Base-by-base conservation (phyloP, 768 basidiomycete genomes). In the Gloeophyllum trabeum region DNA sequence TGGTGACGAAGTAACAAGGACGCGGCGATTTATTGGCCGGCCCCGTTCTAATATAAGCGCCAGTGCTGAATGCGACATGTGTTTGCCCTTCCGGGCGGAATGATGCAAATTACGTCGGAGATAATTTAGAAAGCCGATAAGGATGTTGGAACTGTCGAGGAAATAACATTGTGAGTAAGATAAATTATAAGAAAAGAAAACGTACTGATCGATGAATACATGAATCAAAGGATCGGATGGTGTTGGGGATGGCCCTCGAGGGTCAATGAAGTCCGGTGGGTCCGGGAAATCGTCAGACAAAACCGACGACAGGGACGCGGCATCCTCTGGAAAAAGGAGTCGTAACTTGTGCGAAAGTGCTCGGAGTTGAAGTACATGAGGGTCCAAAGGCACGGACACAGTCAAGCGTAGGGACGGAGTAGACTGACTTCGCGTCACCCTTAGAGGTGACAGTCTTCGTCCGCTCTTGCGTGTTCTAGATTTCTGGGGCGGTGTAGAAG, bases 1-100 rank as follows among this genome's bases (percentile, higher is more conserved):
- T 2, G 90, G 88, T 34, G 81, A 86, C 10, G 83, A 87, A 0
- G 87, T 77, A 24, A 83, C 88, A 4, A 89, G 67, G 4, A 87
- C 81, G 19, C 86, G 73, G 24, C 81, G 72, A 19, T 74, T 76
- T 41, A 89, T 69, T 5, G 80, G 74, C 25, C 89, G 71, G 5
- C 88, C 90, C 28, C 89, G 73, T 61, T 91, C 88, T 26, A 93
- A 67, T 42, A 92, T 73, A 26, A 91, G 69, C 1, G 78, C 70
- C 24, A 92, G 68, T 4, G 84, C 81, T 3, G 79, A 70, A 58
- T 92, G 87, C 40, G 83, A 90, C 18, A 93, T 60, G 47, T 77
- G 78, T 46, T 61, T 63, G 35, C 52, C 53, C 54, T 54, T 64
- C 49, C 54, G 51, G 18, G 52, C 46, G 42, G 57, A 52, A 36